phyloP scores from a whole-genome alignment of 345 rosid species.

The Syzygium aqueum region DNA sequence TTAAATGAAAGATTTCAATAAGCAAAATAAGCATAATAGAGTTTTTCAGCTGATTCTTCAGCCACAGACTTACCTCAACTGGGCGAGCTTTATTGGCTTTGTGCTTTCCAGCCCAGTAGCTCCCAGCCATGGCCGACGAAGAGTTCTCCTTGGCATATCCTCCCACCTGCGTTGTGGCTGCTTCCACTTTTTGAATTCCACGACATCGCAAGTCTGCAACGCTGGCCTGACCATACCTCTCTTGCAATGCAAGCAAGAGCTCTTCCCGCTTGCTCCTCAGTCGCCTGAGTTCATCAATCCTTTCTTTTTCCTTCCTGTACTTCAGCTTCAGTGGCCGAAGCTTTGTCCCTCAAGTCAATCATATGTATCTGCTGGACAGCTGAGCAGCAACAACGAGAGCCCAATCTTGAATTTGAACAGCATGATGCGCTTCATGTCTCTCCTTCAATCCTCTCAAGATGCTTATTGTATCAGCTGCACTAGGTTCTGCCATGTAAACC shows the following conservation, averaged over 20 bases:
- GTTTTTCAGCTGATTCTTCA: no score
- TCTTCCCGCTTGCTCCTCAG: slow-evolving; percentile 79
- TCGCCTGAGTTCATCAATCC: slow-evolving; percentile 70
- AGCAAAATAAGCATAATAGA: no score
- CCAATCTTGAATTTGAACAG: slow-evolving; percentile 76
- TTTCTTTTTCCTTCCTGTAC: slow-evolving; percentile 75
- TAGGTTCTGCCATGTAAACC: slow-evolving; percentile 89
- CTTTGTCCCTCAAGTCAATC: slow-evolving; percentile 77
- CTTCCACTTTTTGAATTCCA: no score
- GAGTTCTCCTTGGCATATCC: no score
- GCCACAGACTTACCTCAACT: no score
- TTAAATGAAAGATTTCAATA: no score
- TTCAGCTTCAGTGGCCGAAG: slow-evolving; percentile 77
- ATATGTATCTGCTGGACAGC: slow-evolving; percentile 80
- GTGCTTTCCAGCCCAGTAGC: no score
- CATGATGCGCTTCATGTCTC: slow-evolving; percentile 89
- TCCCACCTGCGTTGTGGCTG: no score
- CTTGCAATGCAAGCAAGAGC: slow-evolving; percentile 55
- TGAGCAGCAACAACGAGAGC: slow-evolving; percentile 87
- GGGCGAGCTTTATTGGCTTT: no score
- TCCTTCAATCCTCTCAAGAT: slow-evolving; percentile 91
- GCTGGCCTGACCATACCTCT: no score
- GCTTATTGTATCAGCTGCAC: slow-evolving; percentile 71
- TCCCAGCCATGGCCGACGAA: no score
- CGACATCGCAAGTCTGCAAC: no score